A percentile compares a stretch with the other conserved stretches of the same genome.
Conservation (phyloP, 2,329 filamentous ascomycete genomes). For the Annulohypoxylon truncatum region DNA sequence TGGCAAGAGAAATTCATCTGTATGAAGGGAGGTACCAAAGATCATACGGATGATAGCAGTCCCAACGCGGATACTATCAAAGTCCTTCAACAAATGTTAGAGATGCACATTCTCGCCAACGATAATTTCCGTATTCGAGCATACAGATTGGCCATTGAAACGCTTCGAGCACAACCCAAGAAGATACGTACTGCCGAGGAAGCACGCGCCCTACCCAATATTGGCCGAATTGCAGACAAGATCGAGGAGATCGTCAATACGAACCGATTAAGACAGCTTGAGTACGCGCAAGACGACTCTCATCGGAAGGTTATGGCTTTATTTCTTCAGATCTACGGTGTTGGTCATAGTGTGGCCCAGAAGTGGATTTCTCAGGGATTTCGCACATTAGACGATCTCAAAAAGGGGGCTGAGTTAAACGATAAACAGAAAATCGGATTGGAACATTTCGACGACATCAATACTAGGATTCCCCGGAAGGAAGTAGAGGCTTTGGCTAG, state of each 20-base stretch:
- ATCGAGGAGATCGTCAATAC: constrained; percentile 90
- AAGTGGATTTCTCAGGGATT: constrained; percentile 82
- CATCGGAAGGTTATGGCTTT: constrained; percentile 72
- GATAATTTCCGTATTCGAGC: constrained; percentile 81
- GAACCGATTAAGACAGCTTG: constrained; percentile 75
- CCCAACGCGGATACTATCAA: constrained; percentile 83
- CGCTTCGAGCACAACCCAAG: constrained; percentile 71
- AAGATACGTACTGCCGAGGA: constrained; percentile 77
- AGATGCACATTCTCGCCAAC: constrained; percentile 78
- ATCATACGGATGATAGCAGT: constrained; percentile 59
- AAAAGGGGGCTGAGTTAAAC: constrained; percentile 70
- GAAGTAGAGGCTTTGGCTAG: constrained; percentile 79
- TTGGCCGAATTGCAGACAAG: constrained; percentile 82
- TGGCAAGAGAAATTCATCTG: constrained; percentile 66
- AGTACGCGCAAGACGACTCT: constrained; percentile 75
- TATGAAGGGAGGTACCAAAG: constrained; percentile 62
- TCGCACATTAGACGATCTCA: constrained; percentile 78
- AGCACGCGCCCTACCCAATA: constrained; percentile 73
- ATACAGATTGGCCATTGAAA: constrained; percentile 82
- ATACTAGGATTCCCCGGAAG: constrained; percentile 77
- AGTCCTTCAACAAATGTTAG: constrained; percentile 80
- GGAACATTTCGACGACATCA: constrained; percentile 83
- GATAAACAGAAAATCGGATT: constrained; percentile 79
- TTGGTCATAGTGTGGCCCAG: constrained; percentile 75
- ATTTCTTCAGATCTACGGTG: constrained; percentile 85